Evolutionary conservation across 2,329 filamentous ascomycete genomes (phyloP).

Genomic region (Kalmusia sp.): DNA sequence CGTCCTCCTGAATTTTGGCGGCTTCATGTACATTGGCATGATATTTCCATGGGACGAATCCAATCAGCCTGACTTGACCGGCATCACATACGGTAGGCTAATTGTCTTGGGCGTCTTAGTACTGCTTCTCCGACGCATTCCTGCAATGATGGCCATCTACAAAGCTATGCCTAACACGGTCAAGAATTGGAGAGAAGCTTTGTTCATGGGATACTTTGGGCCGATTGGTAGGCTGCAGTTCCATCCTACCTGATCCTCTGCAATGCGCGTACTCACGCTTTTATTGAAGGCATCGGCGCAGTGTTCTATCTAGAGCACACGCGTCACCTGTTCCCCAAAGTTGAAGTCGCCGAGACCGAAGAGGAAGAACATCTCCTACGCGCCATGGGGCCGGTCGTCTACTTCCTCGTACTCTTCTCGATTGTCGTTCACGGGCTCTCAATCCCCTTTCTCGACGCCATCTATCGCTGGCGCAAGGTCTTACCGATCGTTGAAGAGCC

Average conservation of each 20-base stretch:
- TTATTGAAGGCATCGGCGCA: conserved; percentile 54
- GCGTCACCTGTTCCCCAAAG: conserved; percentile 51
- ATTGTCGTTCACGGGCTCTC: conserved; percentile 58
- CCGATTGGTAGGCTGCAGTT: conserved; percentile 44
- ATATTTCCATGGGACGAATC: conserved; percentile 65
- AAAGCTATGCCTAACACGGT: conserved; percentile 62
- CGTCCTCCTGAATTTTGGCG: conserved; percentile 65
- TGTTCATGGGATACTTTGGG: conserved; percentile 66
- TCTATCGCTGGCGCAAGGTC: conserved; percentile 51
- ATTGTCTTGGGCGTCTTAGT: conserved; percentile 62
- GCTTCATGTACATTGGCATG: conserved; percentile 66
- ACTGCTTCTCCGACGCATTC: conserved; percentile 63
- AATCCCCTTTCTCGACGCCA: conserved; percentile 52
- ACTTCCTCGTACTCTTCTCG: conserved; percentile 55
- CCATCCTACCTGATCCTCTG: no score
- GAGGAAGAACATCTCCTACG: conserved; percentile 50
- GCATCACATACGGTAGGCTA: conserved; percentile 60
- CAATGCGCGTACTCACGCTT: no score
- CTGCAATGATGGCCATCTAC: conserved; percentile 62
- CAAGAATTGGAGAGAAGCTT: conserved; percentile 63
- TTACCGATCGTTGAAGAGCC: conserved; percentile 51
- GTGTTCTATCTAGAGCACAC: conserved; percentile 56
- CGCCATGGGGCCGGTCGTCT: conserved; percentile 53
- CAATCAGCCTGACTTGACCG: conserved; percentile 59
- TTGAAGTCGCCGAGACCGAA: conserved; percentile 47